Evolutionary conservation across 371 early-diverging fungal genomes (phyloP).

Genomic region (Apophysomyces elegans): DNA sequence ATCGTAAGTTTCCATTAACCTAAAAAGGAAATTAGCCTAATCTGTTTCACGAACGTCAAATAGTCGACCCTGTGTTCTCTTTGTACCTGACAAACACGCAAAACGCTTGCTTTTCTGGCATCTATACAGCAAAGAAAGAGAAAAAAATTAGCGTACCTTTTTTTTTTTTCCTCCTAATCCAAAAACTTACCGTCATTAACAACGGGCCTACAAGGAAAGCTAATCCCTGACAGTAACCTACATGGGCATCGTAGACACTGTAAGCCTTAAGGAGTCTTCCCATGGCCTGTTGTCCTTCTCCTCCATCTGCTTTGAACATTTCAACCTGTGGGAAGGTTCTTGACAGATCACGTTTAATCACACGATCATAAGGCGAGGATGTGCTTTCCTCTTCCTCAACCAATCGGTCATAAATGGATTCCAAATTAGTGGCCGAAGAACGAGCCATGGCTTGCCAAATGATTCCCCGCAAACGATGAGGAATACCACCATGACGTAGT

Average conservation of each 20-base stretch:
- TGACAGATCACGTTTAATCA: conserved; percentile 88
- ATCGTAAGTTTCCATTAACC: conserved; percentile 85
- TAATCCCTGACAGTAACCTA: conserved; percentile 97
- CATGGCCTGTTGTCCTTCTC: conserved; percentile 86
- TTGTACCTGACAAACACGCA: conserved; percentile 79
- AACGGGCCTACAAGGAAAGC: conserved; percentile 91
- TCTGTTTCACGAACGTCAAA: conserved; percentile 1
- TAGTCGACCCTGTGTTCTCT: conserved; percentile 13
- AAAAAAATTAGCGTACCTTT: background rate
- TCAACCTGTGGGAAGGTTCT: conserved; percentile 90
- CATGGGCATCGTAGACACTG: conserved; percentile 87
- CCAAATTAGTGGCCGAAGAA: conserved; percentile 73
- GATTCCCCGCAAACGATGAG: conserved; percentile 82
- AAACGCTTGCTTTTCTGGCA: conserved; percentile 94
- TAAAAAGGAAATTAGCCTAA: conserved; percentile 34
- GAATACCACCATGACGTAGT: conserved; percentile 83
- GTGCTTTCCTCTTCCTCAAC: conserved; percentile 64
- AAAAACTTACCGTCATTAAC: conserved; percentile 75
- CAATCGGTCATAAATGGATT: conserved; percentile 80
- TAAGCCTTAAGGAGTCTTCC: conserved; percentile 89
- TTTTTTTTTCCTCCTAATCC: conserved; percentile 22
- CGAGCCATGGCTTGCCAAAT: conserved; percentile 93
- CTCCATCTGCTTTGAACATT: conserved; percentile 81
- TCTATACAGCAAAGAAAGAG: conserved; percentile 37
- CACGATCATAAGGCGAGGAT: conserved; percentile 79